phyloP scores from a whole-genome alignment of 2,329 filamentous ascomycete species.

The Sarocladium oryzae region DNA sequence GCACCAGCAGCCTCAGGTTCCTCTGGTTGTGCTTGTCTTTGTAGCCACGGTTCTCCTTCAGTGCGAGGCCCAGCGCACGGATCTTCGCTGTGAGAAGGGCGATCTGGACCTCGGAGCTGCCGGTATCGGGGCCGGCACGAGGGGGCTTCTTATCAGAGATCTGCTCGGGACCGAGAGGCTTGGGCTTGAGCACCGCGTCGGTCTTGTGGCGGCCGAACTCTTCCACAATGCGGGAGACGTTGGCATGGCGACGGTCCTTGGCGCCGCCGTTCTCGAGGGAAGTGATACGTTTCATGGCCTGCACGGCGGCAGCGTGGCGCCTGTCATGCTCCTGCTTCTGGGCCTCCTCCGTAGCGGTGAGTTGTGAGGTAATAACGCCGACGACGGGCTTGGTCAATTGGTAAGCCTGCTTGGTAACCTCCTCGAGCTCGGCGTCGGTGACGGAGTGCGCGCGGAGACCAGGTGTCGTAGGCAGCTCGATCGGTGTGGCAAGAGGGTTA shows the following conservation, averaged over 20 bases:
- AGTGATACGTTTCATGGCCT: conserved; percentile 75
- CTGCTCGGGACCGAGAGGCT: conserved; percentile 31
- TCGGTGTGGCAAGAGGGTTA: conserved; percentile 27
- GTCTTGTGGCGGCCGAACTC: conserved; percentile 90
- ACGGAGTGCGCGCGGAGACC: conserved; percentile 72
- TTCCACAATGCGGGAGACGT: conserved; percentile 77
- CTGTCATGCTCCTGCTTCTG: conserved; percentile 39
- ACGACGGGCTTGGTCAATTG: conserved; percentile 55
- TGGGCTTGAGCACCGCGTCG: conserved; percentile 60
- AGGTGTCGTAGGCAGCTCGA: conserved; percentile 38
- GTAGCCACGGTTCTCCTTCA: conserved; percentile 61
- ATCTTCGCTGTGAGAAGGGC: conserved; percentile 95
- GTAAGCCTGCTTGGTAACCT: conserved; percentile 61
- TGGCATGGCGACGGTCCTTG: conserved; percentile 73
- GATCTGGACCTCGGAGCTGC: conserved; percentile 95
- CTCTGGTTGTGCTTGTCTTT: conserved; percentile 94
- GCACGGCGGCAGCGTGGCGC: conserved; percentile 60
- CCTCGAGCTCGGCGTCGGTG: conserved; percentile 57
- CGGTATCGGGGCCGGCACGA: conserved; percentile 85
- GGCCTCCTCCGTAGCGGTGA: conserved; percentile 30
- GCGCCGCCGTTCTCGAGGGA: conserved; percentile 69
- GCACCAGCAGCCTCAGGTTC: conserved; percentile 77
- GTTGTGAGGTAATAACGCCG: conserved; percentile 26
- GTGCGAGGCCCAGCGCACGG: conserved; percentile 64
- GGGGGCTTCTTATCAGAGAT: conserved; percentile 29